Evolutionary conservation across 352 stramenopile genomes (phyloP).

Genomic region (Poterioochromonas sp.): DNA sequence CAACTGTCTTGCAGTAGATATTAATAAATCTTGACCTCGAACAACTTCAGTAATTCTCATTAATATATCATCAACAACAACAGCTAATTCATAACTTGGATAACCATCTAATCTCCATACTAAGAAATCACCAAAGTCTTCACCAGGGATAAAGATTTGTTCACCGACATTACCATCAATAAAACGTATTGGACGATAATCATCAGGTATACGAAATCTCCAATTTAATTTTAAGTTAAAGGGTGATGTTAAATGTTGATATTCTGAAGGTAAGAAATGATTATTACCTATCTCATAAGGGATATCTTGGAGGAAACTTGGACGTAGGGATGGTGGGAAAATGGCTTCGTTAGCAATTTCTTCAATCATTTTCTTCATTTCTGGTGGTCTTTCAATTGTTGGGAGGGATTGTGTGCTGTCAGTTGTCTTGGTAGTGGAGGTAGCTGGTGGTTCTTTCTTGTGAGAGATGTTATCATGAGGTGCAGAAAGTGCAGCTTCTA

Average conservation of each 20-base stretch:
- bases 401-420: neutral
- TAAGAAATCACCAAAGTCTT: conserved; percentile 32
- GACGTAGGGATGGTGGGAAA: neutral
- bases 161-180: neutral
- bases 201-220: conserved; percentile 24
- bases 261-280: neutral
- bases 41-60: conserved; percentile 31
- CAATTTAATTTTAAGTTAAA: neutral
- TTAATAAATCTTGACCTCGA: conserved; percentile 21
- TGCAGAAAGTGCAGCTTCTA: conserved; percentile 11
- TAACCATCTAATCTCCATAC: conserved; percentile 21
- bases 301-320: neutral
- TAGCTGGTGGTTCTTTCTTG: neutral
- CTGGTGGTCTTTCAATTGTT: too few species aligned
- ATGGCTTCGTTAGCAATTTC: neutral
- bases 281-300: neutral
- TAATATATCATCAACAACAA: conserved; percentile 25
- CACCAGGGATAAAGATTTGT: neutral
- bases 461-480: neutral
- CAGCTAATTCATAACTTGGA: conserved; percentile 30
- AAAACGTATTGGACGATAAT: neutral
- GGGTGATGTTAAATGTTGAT: neutral
- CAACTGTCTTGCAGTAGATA: conserved; percentile 14
- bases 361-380: too few species aligned
- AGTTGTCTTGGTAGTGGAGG: neutral